Evolutionary conservation across 2,329 filamentous ascomycete genomes (phyloP), one percentile per base, ranked within the genome.

Genomic region (Microdochium nivale): DNA sequence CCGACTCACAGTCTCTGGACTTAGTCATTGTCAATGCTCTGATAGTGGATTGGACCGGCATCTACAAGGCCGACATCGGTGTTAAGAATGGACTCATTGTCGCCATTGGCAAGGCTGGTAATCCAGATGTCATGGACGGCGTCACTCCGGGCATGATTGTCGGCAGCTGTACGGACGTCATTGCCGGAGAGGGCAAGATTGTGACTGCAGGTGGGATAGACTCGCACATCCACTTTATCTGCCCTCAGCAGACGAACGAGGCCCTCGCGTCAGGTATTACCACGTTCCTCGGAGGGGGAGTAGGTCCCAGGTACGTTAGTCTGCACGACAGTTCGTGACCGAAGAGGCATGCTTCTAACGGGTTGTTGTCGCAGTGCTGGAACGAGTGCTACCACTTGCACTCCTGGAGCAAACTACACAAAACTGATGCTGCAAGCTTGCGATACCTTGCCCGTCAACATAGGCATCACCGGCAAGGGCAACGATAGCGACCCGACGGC

Each of bases 21-120:
- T 80, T 92, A 47, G 88, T 96, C 24, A 82, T 97, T 54, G 89
- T 85, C 1, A 97, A 96, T 62, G 92, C 91, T 4, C 72, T 97
- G 56, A 86, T 97, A 35, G 78, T 97, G 21, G 92, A 97, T 71
- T 95, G 87, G 80, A 86, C 80, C 1, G 92, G 92, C 48, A 96
- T 97, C 63, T 95, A 89, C 76, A 97, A 97, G 72, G 92, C 91
- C 5, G 92, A 97, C 67, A 95, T 97, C 64, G 92, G 92, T 25
- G 84, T 97, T 67, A 96, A 95, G 68, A 70, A 90, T 59, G 91
- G 92, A 2, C 66, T 87, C 37, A 96, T 97, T 61, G 84, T 86
- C 25, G 92, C 83, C 0, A 92, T 97, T 59, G 92, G 92, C 54
- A 96, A 97, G 70, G 90, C 92, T 16, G 92, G 92, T 21, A 97